These are phyloP conservation scores for Spongospora subterranea DNA, from an alignment of 208 protist species.

Conservation along the genomic window DNA sequence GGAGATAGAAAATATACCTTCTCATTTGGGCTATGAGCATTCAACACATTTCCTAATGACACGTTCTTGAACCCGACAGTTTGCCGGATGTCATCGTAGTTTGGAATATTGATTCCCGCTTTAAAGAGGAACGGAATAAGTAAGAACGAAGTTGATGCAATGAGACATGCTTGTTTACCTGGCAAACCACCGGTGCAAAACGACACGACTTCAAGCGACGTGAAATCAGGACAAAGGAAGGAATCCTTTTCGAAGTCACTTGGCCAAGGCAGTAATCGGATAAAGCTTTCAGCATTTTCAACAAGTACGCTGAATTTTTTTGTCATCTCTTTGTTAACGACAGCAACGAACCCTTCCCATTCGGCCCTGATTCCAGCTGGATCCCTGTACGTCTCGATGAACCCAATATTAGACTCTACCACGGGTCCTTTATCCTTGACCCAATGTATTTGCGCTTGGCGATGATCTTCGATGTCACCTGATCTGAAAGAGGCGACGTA, in stretches of 20 bases:
- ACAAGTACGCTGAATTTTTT: slow-evolving; percentile 58
- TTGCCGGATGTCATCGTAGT: slow-evolving; percentile 70
- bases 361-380: slow-evolving; percentile 66
- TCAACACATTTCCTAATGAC: slow-evolving; percentile 66
- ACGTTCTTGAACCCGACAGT: slow-evolving; percentile 71
- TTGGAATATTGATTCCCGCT: slow-evolving; percentile 73
- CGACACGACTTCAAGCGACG: slow-evolving; percentile 65
- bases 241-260: slow-evolving; percentile 59
- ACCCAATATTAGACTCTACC: slow-evolving; percentile 69
- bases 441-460: slow-evolving; percentile 61
- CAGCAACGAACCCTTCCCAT: slow-evolving; percentile 68
- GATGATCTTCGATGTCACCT: slow-evolving; percentile 43
- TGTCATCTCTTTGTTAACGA: slow-evolving; percentile 60
- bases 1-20: background rate
- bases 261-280: slow-evolving; percentile 61
- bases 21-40: background rate
- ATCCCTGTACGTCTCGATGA: slow-evolving; percentile 71
- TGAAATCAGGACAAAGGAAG: slow-evolving; percentile 68
- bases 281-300: background rate
- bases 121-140: background rate
- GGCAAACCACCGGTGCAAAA: slow-evolving; percentile 65
- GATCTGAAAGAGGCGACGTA: background rate
- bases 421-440: slow-evolving; percentile 64
- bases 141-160: too few relatives aligned
- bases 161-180: background rate